phyloP scores from a whole-genome alignment of 2,329 filamentous ascomycete species.

The Erysiphe neolycopersici region DNA sequence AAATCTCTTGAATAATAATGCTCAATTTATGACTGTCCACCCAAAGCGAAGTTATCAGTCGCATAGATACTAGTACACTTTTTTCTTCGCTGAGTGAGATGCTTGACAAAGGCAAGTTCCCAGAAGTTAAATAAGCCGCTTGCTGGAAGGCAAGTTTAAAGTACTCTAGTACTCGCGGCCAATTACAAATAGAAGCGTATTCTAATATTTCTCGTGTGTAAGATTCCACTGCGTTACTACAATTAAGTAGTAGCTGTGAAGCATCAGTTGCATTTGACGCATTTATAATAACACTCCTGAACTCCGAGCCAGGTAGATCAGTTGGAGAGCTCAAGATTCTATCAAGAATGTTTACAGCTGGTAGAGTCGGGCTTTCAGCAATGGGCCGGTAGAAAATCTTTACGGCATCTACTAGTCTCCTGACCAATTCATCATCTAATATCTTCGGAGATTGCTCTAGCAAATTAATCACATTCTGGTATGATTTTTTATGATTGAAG shows the following conservation, averaged over 20 bases:
- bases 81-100: conserved; percentile 10
- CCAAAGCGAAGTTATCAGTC: conserved; percentile 35
- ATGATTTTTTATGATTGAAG: conserved; percentile 5
- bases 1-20: conserved; percentile 35
- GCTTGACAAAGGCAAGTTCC: conserved; percentile 6
- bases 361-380: conserved; percentile 27
- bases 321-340: conserved; percentile 14
- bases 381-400: conserved; percentile 31
- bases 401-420: conserved; percentile 26
- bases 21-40: conserved; percentile 34
- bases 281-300: conserved; percentile 8
- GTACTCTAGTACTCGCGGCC: conserved; percentile 31
- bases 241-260: conserved; percentile 10
- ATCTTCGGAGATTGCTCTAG: conserved; percentile 9
- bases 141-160: conserved; percentile 19
- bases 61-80: conserved; percentile 24
- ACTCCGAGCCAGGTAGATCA: conserved; percentile 12
- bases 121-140: conserved; percentile 8
- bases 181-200: conserved; percentile 37
- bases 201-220: conserved; percentile 30
- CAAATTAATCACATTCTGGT: conserved; percentile 7
- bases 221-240: conserved; percentile 22
- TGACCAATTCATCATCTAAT: conserved; percentile 24
- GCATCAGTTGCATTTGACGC: conserved; percentile 9
- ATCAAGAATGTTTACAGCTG: conserved; percentile 29